Base-by-base conservation (phyloP, 768 basidiomycete genomes). In the Macrolepiota dolichaula region DNA sequence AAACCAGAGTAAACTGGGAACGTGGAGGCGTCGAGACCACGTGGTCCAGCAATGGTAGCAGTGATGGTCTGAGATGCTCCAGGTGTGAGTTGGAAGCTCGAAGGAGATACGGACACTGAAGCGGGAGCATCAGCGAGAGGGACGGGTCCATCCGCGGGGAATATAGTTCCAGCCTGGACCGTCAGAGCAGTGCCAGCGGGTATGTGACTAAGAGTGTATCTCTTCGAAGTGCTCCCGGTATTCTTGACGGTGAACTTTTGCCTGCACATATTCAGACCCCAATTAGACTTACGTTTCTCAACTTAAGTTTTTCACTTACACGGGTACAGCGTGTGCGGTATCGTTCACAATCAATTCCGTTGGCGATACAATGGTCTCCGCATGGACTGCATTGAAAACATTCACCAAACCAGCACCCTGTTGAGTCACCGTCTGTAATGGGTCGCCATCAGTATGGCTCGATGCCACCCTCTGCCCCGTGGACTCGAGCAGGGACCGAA, bases 1-100 rank as follows among this genome's bases (percentile, higher is more conserved):
- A 76, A 85, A 2, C 85, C 85, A 29, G 82, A 83, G 71, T 80
- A 85, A 55, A 85, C 74, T 13, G 86, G 85, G 68, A 84, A 78
- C 4, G 77, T 72, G 29, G 74, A 69, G 22, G 79, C 72, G 55
- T 81, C 70, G 11, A 76, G 70, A 0, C 79, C 70, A 0, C 63
- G 61, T 0, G 86, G 86, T 0, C 79, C 75, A 0, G 67, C 73
- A 71, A 88, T 79, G 19, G 67, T 68, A 9, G 77, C 77, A 6
- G 71, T 64, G 59, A 87, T 72, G 15, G 66, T 66, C 17, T 73
- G 71, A 4, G 76, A 69, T 52, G 71, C 65, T 1, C 79, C 76
- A 0, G 82, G 77, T 19, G 32, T 61, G 29, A 88, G 70, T n/a
- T 75, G 78, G 67, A 88, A 73, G 4, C 71, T 70, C 10, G 68